Percentiles rank a stretch among this genome's conserved stretches.
These are phyloP conservation scores for Penicillium sp. DNA, from an alignment of 2,329 filamentous ascomycete genomes.

Conservation along the genomic window DNA sequence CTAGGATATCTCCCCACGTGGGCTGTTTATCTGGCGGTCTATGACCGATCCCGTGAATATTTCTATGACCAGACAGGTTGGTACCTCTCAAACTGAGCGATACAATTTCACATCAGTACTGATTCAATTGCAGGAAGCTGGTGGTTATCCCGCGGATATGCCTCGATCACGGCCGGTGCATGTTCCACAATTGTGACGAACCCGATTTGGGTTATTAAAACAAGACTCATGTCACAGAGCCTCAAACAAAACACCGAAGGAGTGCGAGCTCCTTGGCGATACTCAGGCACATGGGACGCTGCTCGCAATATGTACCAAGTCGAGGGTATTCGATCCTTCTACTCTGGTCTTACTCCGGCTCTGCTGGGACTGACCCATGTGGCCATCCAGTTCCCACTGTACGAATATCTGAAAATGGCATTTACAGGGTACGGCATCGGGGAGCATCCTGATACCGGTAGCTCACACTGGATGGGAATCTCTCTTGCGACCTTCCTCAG, in stretches of 20 bases:
- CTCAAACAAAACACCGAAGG: slow-evolving; percentile 51
- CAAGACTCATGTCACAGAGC: slow-evolving; percentile 90
- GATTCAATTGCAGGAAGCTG: slow-evolving; percentile 58
- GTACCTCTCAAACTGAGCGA: slow-evolving; percentile 16
- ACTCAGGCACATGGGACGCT: slow-evolving; percentile 82
- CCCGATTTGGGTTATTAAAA: slow-evolving; percentile 99
- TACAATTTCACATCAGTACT: slow-evolving; percentile 7
- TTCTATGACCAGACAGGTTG: slow-evolving; percentile 65
- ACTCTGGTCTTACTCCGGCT: slow-evolving; percentile 89
- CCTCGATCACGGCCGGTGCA: slow-evolving; percentile 83
- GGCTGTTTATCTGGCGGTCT: slow-evolving; percentile 97
- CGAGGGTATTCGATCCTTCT: slow-evolving; percentile 87
- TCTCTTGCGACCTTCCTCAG: slow-evolving; percentile 85
- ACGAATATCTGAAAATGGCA: slow-evolving; percentile 84
- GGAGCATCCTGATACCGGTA: slow-evolving; percentile 56
- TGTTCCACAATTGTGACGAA: slow-evolving; percentile 94
- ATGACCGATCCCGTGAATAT: slow-evolving; percentile 79
- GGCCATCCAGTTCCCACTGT: slow-evolving; percentile 93
- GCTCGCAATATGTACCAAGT: slow-evolving; percentile 92
- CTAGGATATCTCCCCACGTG: slow-evolving; percentile 94
- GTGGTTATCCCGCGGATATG: slow-evolving; percentile 77
- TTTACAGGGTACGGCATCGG: slow-evolving; percentile 92
- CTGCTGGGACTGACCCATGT: slow-evolving; percentile 90
- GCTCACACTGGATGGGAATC: slow-evolving; percentile 76
- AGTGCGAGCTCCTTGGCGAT: slow-evolving; percentile 69